phyloP scores from a whole-genome alignment of 768 basidiomycete genomes.

The Daedaleopsis nitida region DNA sequence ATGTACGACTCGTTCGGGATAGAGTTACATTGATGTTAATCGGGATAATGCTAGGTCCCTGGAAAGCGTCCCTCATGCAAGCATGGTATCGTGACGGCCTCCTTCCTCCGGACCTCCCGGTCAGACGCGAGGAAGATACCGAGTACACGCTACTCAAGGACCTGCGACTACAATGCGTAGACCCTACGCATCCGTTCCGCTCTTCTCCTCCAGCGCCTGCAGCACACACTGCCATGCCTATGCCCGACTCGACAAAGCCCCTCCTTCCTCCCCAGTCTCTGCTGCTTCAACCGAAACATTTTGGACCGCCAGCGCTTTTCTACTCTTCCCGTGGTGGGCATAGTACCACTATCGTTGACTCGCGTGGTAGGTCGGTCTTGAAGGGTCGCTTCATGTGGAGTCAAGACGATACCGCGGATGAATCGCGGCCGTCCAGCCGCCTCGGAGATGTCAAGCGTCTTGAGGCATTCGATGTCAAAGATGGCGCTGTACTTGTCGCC shows the following conservation, averaged over 20 bases:
- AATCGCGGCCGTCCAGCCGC: conserved; percentile 43
- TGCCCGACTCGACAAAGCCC: conserved; percentile 49
- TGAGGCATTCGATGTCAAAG: conserved; percentile 78
- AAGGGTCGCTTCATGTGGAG: conserved; percentile 84
- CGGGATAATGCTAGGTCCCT: conserved; percentile 58
- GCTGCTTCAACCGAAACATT: conserved; percentile 75
- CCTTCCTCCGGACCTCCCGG: conserved; percentile 80
- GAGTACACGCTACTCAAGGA: conserved; percentile 73
- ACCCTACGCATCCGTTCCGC: conserved; percentile 79
- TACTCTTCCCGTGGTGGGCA: conserved; percentile 89
- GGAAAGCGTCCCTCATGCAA: conserved; percentile 88
- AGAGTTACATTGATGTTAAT: no score
- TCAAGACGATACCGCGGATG: conserved; percentile 52
- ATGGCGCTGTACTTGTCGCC: conserved; percentile 78
- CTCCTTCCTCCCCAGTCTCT: conserved; percentile 75
- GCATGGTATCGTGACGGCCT: conserved; percentile 86
- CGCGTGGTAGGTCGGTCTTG: conserved; percentile 81
- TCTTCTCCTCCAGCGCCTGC: conserved; percentile 44
- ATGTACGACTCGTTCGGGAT: conserved; percentile 22
- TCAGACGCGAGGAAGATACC: conserved; percentile 72
- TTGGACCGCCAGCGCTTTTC: conserved; percentile 85
- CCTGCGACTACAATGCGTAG: conserved; percentile 73
- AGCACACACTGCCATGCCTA: conserved; percentile 23
- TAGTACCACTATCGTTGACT: conserved; percentile 85
- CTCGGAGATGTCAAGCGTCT: conserved; percentile 84